These are phyloP conservation scores for Cokeromyces recurvatus DNA, from an alignment of 371 early-diverging fungal species.

Conservation along the genomic window DNA sequence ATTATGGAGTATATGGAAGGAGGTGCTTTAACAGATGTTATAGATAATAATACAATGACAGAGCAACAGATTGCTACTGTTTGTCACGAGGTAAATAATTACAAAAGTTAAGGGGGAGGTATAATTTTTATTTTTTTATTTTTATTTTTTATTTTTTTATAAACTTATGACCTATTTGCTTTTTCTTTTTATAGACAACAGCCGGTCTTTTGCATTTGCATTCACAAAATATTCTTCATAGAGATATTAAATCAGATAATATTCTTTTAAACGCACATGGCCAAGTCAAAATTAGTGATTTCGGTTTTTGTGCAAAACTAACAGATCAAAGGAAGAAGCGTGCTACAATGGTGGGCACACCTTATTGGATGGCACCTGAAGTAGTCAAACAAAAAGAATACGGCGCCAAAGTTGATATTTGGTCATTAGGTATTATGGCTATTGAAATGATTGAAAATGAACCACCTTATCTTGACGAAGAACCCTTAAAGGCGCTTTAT, in stretches of 20 bases:
- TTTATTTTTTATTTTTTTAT: not conserved
- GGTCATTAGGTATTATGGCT: constrained; percentile 93
- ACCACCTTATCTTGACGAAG: constrained; percentile 95
- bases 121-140: no score
- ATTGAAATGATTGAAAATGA: constrained; percentile 98
- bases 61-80: constrained; percentile 92
- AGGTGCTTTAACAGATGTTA: constrained; percentile 94
- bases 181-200: constrained; percentile 67
- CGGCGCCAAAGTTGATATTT: constrained; percentile 87
- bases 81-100: constrained; percentile 64
- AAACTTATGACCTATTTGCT: no score
- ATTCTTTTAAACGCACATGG: constrained; percentile 83
- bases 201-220: constrained; percentile 92
- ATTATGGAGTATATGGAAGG: constrained; percentile 99
- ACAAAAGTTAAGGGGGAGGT: no score
- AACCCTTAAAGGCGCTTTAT: constrained; percentile 91
- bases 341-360: constrained; percentile 97
- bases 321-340: constrained; percentile 83
- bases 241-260: constrained; percentile 98
- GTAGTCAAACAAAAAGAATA: constrained; percentile 89
- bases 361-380: constrained; percentile 94
- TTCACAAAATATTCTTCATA: constrained; percentile 84
- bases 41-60: constrained; percentile 85
- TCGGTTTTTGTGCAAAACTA: constrained; percentile 95
- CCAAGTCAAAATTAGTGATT: constrained; percentile 86